Base-by-base conservation (phyloP, 2,329 filamentous ascomycete species). In the Clarireedia sp. region DNA sequence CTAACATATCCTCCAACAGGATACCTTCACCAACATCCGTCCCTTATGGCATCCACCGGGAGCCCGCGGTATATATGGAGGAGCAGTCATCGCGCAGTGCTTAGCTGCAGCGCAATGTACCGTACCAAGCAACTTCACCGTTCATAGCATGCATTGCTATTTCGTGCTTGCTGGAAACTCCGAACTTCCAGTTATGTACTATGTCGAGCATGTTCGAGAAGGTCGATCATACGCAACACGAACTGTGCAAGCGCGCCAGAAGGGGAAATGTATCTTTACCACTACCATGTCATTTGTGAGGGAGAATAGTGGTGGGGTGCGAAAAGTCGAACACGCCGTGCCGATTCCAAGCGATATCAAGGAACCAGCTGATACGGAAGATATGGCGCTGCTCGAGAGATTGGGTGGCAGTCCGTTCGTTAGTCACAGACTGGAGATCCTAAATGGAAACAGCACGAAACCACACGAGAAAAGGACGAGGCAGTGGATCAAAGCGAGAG, bases 71-170 rank as follows among this genome's bases (percentile, higher is more conserved):
- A 90, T 99, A 72, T 99, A 90, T 67, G 94, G 94, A 69, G 91
- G 91, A 62, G 85, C 88, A 55, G 90, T 95, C 38, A 96, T 99
- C 64, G 91, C 92, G 48, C 92, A 97, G 77, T 91, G 82, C 66
- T 85, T 96, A 24, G 81, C 87, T 46, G 90, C 94, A 2, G 94
- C 90, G 23, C 90, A 96, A 71, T 82, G 84, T 67, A 99, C 94
- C 8, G 89, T 99, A 2, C 86, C 87, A 0, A 70, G 76, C 24
- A 78, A 88, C 68, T 96, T 96, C 72, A 81, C 85, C 57, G 83
- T 94, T 49, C 94, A 99, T 76, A 92, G 87, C 68, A 96, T 95
- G 87, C 94, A 99, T 79, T 97, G 94, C 80, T 99, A 97, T 76
- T 99, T 99, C 71, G 85, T 99, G 36, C 83, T 97, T 2, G 91